Conservation (phyloP, 345 rosid species). For the Murraya paniculata region DNA sequence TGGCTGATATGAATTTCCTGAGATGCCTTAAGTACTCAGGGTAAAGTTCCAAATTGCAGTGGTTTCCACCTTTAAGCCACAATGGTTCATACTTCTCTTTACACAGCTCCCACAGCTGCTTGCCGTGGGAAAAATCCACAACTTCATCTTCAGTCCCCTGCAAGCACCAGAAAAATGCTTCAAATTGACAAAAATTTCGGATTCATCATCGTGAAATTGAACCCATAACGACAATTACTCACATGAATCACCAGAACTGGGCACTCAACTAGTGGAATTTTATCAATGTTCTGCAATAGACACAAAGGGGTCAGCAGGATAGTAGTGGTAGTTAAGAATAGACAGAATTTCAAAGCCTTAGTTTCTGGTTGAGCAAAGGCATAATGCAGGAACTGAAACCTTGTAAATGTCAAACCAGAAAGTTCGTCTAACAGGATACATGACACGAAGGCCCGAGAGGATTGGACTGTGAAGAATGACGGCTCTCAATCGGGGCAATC, state of each 20-base stretch:
- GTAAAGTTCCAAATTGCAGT: constrained; percentile 72
- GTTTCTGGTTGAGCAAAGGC: background rate
- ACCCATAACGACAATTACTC: constrained; percentile 20
- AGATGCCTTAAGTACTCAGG: constrained; percentile 82
- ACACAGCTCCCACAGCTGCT: constrained; percentile 77
- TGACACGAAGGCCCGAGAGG: constrained; percentile 81
- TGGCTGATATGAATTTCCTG: constrained; percentile 66
- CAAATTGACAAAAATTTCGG: background rate
- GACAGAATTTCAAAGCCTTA: background rate
- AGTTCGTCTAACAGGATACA: constrained; percentile 74
- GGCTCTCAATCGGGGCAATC: constrained; percentile 63
- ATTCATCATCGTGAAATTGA: background rate
- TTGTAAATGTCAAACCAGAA: constrained; percentile 87
- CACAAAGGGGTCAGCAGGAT: background rate
- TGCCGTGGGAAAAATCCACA: constrained; percentile 81
- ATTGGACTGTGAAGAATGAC: constrained; percentile 83
- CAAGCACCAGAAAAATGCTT: background rate
- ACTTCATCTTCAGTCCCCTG: constrained; percentile 90
- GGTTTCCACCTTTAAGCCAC: constrained; percentile 84
- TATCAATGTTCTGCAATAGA: constrained; percentile 68
- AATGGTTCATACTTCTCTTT: constrained; percentile 87
- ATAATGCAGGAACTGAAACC: constrained; percentile 33
- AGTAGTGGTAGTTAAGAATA: background rate
- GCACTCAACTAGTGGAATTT: constrained; percentile 65
- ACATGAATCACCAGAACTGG: constrained; percentile 95